These are phyloP conservation scores for Gastrodia elata DNA, from an alignment of 106 monocot genomes.

Conservation along the genomic window DNA sequence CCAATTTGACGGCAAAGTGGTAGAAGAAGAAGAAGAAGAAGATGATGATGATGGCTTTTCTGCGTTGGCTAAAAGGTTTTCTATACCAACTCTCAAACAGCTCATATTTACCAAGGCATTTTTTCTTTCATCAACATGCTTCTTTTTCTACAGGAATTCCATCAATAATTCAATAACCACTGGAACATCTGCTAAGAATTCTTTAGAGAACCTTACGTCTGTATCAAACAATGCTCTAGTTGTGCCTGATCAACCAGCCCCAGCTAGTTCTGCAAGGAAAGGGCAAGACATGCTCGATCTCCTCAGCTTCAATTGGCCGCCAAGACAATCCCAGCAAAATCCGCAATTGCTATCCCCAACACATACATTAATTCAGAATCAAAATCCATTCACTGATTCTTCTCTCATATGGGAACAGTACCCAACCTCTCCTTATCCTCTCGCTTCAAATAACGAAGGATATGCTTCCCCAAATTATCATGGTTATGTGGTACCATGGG, in stretches of 20 bases:
- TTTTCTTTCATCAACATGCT: background rate
- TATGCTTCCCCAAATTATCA: constrained; percentile 21
- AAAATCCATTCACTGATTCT: constrained; percentile 12
- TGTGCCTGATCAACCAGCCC: constrained; percentile 51
- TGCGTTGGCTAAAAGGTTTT: constrained; percentile 39
- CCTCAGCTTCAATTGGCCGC: constrained; percentile 48
- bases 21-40: constrained; percentile 32
- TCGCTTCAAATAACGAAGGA: constrained; percentile 21
- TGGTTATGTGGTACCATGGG: constrained; percentile 65
- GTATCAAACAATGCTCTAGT: constrained; percentile 13
- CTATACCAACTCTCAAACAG: background rate
- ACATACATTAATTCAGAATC: constrained; percentile 12
- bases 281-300: constrained; percentile 82
- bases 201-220: background rate
- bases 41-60: constrained; percentile 27
- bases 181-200: constrained; percentile 2
- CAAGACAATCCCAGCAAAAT: constrained; percentile 41
- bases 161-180: constrained; percentile 1
- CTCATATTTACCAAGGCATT: background rate
- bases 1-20: constrained; percentile 13
- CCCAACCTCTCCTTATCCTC: background rate
- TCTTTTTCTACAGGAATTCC: constrained; percentile 36
- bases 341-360: constrained; percentile 26
- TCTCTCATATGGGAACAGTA: background rate
- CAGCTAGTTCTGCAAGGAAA: constrained; percentile 26